A percentile compares a stretch with the other conserved stretches of the same genome.
These are phyloP conservation scores for Agaricales sp. DNA, from an alignment of 1,284 basidiomycete genomes.

Conservation along the genomic window DNA sequence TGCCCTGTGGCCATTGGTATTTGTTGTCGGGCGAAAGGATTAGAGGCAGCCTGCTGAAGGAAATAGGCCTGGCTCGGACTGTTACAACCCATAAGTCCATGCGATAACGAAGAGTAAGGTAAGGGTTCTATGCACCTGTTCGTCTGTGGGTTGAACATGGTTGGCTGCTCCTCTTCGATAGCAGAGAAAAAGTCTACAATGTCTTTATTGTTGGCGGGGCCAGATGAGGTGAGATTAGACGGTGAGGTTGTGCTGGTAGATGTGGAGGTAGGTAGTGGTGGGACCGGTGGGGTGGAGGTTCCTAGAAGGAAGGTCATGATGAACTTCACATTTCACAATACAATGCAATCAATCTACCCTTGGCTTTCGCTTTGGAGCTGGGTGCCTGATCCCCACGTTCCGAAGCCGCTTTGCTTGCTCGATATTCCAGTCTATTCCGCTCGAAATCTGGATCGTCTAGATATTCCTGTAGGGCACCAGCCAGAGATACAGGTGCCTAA, in stretches of 20 bases:
- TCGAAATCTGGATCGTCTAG: slow-evolving; percentile 95
- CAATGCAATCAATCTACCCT: slow-evolving; percentile 7
- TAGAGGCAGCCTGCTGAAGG: slow-evolving; percentile 55
- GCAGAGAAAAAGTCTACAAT: slow-evolving; percentile 87
- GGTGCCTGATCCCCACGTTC: slow-evolving; percentile 32
- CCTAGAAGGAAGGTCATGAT: neutral
- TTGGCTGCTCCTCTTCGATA: slow-evolving; percentile 77
- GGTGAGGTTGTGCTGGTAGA: slow-evolving; percentile 16
- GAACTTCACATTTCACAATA: slow-evolving; percentile 1
- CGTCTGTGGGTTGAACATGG: slow-evolving; percentile 60
- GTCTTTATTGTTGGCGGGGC: slow-evolving; percentile 22
- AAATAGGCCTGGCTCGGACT: slow-evolving; percentile 46
- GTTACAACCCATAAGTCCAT: slow-evolving; percentile 10
- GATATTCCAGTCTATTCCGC: slow-evolving; percentile 89
- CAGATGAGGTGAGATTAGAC: too few species aligned
- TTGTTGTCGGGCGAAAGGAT: slow-evolving; percentile 68
- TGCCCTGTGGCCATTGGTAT: slow-evolving; percentile 33
- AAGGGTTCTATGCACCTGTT: slow-evolving; percentile 30
- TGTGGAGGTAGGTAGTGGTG: slow-evolving; percentile 12
- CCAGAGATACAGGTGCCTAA: slow-evolving; percentile 89
- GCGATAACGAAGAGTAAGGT: slow-evolving; percentile 3
- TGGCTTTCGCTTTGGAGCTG: slow-evolving; percentile 10
- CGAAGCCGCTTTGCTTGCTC: slow-evolving; percentile 69
- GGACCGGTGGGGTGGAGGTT: slow-evolving; percentile 13
- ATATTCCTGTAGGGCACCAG: slow-evolving; percentile 91